Conservation (phyloP, 2,329 filamentous ascomycete genomes). For the Claviceps sp. region DNA sequence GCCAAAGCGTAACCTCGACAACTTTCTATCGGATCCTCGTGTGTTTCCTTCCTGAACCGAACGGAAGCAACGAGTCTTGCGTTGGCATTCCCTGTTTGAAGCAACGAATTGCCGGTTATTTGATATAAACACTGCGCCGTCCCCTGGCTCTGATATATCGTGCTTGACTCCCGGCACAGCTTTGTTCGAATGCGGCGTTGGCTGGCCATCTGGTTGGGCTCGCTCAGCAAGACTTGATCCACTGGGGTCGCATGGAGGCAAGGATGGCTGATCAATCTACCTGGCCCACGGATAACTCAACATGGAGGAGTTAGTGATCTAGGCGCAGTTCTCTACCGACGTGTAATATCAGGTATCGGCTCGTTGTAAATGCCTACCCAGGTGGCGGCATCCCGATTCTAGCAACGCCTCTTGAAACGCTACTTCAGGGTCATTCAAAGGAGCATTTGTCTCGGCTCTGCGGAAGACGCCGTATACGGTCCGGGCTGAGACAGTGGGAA, state of each 20-base stretch:
- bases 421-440: slow-evolving; percentile 1
- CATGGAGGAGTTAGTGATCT: slow-evolving; percentile 7
- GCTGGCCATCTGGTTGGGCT: slow-evolving; percentile 2
- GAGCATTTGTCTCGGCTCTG: background rate
- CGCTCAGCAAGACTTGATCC: slow-evolving; percentile 16
- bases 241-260: slow-evolving; percentile 12
- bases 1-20: slow-evolving; percentile 29
- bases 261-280: background rate
- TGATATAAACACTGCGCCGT: background rate
- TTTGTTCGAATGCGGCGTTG: slow-evolving; percentile 12
- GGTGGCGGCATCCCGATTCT: slow-evolving; percentile 15
- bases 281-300: slow-evolving; percentile 7
- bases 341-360: slow-evolving; percentile 15
- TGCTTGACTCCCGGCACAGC: slow-evolving; percentile 15
- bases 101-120: no score
- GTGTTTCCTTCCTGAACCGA: slow-evolving; percentile 10
- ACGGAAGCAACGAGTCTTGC: background rate
- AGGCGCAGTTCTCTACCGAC: slow-evolving; percentile 11
- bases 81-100: background rate
- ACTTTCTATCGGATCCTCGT: slow-evolving; percentile 21
- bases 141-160: slow-evolving; percentile 10
- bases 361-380: slow-evolving; percentile 18
- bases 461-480: slow-evolving; percentile 1
- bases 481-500: slow-evolving; percentile 7
- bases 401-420: slow-evolving; percentile 11